Conservation (phyloP, 202 grass and related monocot species). For the Schoenoplectus tabernaemontani region DNA sequence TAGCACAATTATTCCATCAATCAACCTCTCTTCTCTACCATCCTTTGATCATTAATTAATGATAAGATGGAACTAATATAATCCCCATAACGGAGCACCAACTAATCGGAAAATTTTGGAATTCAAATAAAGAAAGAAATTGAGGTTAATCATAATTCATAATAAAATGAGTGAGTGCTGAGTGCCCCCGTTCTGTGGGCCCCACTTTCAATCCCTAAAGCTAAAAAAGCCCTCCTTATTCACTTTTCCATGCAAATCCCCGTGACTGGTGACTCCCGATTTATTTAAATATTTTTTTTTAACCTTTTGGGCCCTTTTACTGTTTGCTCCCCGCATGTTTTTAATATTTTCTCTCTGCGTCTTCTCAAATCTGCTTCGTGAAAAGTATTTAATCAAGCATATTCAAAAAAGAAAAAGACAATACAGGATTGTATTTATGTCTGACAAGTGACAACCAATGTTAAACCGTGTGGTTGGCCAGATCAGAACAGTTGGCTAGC, state of each 20-base stretch:
- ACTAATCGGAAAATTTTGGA: background rate
- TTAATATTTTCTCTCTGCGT: no score
- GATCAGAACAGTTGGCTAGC: background rate
- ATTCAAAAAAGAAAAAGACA: background rate
- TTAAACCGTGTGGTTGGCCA: background rate
- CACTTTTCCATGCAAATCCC: background rate
- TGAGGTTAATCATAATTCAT: background rate
- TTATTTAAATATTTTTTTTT: background rate
- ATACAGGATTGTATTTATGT: background rate
- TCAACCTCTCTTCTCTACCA: background rate
- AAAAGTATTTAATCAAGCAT: background rate
- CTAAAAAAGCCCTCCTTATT: background rate
- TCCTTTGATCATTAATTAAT: constrained; percentile 1
- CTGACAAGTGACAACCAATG: background rate
- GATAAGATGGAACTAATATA: background rate
- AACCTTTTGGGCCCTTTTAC: background rate
- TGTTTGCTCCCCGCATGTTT: background rate
- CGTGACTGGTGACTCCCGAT: background rate
- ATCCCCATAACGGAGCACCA: background rate
- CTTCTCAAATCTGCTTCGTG: background rate
- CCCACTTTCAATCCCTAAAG: background rate
- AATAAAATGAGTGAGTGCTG: background rate
- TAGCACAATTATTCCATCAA: constrained; percentile 5
- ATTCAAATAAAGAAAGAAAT: background rate
- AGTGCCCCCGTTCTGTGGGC: background rate